A percentile compares a stretch with the other conserved stretches of the same genome.
These are phyloP conservation scores for Nannochloropsis limnetica DNA, from an alignment of 352 stramenopile genomes.

Conservation along the genomic window DNA sequence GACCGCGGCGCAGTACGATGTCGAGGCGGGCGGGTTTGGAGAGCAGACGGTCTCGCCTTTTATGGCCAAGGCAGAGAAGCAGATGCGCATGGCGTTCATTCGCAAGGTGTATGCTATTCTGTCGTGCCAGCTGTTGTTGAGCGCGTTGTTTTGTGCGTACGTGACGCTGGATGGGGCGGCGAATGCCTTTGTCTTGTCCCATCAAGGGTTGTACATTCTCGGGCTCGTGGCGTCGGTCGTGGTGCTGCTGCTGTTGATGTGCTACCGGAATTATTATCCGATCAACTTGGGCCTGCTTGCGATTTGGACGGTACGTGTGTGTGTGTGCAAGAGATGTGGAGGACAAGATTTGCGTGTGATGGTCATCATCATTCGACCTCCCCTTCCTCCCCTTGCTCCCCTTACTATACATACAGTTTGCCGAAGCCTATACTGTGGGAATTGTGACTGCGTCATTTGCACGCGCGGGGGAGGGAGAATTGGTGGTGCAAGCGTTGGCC, in stretches of 20 bases:
- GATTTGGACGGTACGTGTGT: neutral
- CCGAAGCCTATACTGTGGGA: neutral
- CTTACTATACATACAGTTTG: too few relatives aligned
- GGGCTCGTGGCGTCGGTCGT: neutral
- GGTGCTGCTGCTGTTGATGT: neutral
- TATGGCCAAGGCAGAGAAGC: neutral
- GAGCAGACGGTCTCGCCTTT: neutral
- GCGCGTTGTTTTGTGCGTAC: neutral
- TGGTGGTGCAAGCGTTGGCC: conserved; percentile 44
- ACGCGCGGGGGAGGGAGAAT: conserved; percentile 31
- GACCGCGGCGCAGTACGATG: neutral
- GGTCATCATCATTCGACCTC: too few relatives aligned
- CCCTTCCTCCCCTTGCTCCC: too few relatives aligned
- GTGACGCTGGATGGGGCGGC: neutral
- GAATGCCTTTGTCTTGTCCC: neutral
- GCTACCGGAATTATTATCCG: neutral
- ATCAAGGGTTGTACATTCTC: neutral
- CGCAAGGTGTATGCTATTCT: neutral
- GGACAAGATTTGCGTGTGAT: too few relatives aligned
- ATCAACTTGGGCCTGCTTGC: neutral
- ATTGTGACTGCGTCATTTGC: neutral
- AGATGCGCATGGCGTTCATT: neutral
- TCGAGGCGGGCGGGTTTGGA: neutral
- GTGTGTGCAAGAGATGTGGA: too few relatives aligned
- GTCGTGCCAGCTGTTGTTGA: neutral